Conservation (phyloP, 257 asterid species). For the Ocimum tenuiflorum region DNA sequence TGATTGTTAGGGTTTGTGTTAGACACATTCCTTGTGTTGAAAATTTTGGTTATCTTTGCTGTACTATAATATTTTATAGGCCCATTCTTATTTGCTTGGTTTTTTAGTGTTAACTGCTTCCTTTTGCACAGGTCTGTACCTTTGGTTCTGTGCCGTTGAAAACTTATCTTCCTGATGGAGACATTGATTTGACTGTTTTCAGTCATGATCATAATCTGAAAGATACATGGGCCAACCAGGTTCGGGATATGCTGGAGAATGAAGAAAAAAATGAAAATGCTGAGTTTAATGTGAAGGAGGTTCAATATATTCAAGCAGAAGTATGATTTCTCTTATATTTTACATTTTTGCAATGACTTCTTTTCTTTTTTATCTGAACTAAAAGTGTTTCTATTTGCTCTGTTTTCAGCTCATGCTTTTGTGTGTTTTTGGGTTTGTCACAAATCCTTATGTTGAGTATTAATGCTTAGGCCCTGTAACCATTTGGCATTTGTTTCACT, state of each 20-base stretch:
- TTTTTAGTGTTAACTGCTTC: constrained; percentile 1
- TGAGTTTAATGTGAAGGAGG: constrained; percentile 94
- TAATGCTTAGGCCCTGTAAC: not conserved
- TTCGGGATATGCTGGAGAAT: constrained; percentile 73
- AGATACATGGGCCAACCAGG: constrained; percentile 89
- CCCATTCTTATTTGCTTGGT: not conserved
- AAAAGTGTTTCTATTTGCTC: not conserved
- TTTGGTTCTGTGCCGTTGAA: constrained; percentile 73
- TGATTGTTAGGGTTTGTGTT: not conserved
- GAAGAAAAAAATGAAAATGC: constrained; percentile 91
- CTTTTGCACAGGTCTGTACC: constrained; percentile 47
- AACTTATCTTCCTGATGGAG: constrained; percentile 75
- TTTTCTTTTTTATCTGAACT: not conserved
- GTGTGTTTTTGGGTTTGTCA: not conserved
- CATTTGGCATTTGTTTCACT: not conserved
- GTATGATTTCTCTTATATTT: constrained; percentile 34
- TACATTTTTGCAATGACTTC: not conserved
- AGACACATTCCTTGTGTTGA: not conserved
- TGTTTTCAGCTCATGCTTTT: constrained; percentile 1
- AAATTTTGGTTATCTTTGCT: not conserved
- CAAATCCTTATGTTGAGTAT: not conserved
- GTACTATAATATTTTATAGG: not conserved
- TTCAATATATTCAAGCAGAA: constrained; percentile 97
- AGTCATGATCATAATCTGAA: constrained; percentile 56
- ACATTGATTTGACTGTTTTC: constrained; percentile 66